Base-by-base conservation (phyloP, 805 yeast species). In the Myxozyma geophila region DNA sequence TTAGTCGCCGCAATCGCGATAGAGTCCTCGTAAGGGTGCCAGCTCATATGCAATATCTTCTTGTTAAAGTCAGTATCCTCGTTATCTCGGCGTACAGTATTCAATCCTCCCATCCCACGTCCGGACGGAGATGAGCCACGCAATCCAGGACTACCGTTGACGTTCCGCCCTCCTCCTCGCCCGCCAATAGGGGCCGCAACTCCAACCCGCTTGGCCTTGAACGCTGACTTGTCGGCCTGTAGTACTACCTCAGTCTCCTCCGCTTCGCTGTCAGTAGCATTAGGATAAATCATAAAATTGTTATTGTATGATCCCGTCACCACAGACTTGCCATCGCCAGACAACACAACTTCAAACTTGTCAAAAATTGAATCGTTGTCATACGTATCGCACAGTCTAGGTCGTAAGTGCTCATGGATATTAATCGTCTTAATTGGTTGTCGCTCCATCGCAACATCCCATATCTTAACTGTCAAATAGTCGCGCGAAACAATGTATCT, bases 1-100 rank as follows among this genome's bases (percentile, higher is more conserved):
- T 95, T 96, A 23, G 99, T 95, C 19, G 99, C 98, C 54, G 98
- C 98, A 74, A 95, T 90, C 49, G 99, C 99, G 70, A 95, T 96
- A 58, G 95, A 87, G 79, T 95, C 91, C 79, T 96, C 99, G 70
- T 81, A 82, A 68, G 99, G 99, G 81, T 95, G 99, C 99, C 99
- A 95, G 76, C 98, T 91, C 77, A 92, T 82, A 78, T 95, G 98
- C 77, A 93, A 82, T 65, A 95, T 92, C 77, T 90, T 88, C 82
- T 92, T 93, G 78, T 92, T 91, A 81, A 92, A 95, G 78, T 96
- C 98, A 70, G 92, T 89, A 69, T 86, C 83, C 73, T 87, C 92
- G 72, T 86, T 82, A 74, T 88, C 93, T 74, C 88, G 82, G 67
- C 85, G 69, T 36, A 67, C 64, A 2, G 67, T 46, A 36, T 69